These are phyloP conservation scores for Silene noctiflora DNA, from an alignment of 179 eudicot species.

Conservation along the genomic window DNA sequence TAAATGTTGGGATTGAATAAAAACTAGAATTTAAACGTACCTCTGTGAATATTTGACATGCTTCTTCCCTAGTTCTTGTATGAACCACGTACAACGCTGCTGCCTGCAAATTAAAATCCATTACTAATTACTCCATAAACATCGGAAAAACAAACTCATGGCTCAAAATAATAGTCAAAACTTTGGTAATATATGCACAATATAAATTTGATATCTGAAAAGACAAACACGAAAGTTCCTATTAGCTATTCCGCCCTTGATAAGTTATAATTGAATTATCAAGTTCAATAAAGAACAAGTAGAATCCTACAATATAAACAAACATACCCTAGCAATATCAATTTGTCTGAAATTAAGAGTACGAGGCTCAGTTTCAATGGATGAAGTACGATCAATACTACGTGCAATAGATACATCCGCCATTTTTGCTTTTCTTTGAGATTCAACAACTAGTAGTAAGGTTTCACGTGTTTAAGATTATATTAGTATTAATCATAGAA, in stretches of 20 bases:
- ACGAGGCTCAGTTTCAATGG: constrained; percentile 51
- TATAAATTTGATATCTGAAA: too few species aligned
- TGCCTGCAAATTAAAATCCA: constrained; percentile 43
- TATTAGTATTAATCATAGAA: neutral
- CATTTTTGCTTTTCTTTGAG: constrained; percentile 11
- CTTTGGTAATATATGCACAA: too few species aligned
- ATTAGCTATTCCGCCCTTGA: neutral
- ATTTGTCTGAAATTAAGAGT: constrained; percentile 46
- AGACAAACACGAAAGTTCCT: too few species aligned
- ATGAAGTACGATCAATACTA: constrained; percentile 41
- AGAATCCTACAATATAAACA: too few species aligned
- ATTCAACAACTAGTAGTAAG: neutral
- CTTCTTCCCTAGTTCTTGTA: constrained; percentile 47
- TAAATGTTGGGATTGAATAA: too few species aligned
- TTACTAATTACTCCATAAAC: too few species aligned
- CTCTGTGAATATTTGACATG: constrained; percentile 45
- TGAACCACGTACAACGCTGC: constrained; percentile 46
- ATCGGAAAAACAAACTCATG: too few species aligned
- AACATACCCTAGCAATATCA: constrained; percentile 48
- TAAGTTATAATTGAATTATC: too few species aligned
- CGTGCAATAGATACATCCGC: constrained; percentile 15
- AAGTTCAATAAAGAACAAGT: too few species aligned
- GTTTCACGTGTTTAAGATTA: neutral
- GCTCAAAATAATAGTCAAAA: too few species aligned
- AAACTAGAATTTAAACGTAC: constrained; percentile 8